A percentile compares a stretch with the other conserved stretches of the same genome.
Conservation (phyloP, 768 basidiomycete genomes). For the Podaxis sp. region DNA sequence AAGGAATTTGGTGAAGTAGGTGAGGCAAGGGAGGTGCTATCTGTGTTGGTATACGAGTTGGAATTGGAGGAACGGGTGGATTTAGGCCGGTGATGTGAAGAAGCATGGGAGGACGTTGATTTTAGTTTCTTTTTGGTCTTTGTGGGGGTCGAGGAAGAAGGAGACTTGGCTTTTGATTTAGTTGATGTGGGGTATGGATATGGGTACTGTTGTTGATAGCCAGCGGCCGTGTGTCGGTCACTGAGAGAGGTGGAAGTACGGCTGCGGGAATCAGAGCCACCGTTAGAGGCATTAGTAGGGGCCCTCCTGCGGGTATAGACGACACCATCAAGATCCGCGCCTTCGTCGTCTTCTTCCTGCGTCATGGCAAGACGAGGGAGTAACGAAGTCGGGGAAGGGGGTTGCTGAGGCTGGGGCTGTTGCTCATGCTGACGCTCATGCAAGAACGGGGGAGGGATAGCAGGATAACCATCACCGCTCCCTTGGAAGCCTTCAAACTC, state of each 20-base stretch:
- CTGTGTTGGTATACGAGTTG: slow-evolving; percentile 41
- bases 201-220: slow-evolving; percentile 7
- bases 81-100: slow-evolving; percentile 26
- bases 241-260: slow-evolving; percentile 53
- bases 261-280: slow-evolving; percentile 62
- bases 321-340: slow-evolving; percentile 61
- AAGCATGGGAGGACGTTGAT: slow-evolving; percentile 1
- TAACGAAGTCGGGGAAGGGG: slow-evolving; percentile 10
- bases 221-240: slow-evolving; percentile 22
- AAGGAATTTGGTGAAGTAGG: slow-evolving; percentile 36
- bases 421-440: slow-evolving; percentile 17
- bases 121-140: slow-evolving; percentile 13
- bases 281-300: slow-evolving; percentile 25
- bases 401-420: slow-evolving; percentile 8
- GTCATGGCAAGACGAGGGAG: slow-evolving; percentile 18
- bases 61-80: slow-evolving; percentile 36
- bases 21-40: slow-evolving; percentile 43
- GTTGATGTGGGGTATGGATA: neutral
- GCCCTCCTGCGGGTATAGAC: slow-evolving; percentile 45
- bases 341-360: slow-evolving; percentile 43
- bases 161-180: neutral
- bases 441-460: slow-evolving; percentile 5
- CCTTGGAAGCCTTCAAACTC: slow-evolving; percentile 73
- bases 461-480: slow-evolving; percentile 30
- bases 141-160: neutral